A percentile compares a stretch with the other conserved stretches of the same genome.
Conservation (phyloP, 768 basidiomycete genomes). For the Agrocybe pediades region DNA sequence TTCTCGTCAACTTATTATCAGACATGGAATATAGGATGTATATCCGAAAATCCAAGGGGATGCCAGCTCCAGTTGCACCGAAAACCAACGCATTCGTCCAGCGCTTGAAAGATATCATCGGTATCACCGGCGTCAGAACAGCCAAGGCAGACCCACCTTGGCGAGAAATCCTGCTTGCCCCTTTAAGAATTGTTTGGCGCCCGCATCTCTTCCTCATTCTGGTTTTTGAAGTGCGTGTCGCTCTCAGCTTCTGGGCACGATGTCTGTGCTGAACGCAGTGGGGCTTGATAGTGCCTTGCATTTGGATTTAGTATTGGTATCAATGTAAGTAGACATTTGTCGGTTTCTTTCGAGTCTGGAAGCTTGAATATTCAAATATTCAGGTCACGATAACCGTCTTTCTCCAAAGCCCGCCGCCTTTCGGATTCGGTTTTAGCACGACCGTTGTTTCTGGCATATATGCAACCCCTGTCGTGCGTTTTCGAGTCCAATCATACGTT, state of each 20-base stretch:
- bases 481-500: background rate
- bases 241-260: background rate
- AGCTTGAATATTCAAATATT: background rate
- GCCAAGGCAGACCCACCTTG: conserved; percentile 55
- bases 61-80: conserved; percentile 46
- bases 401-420: conserved; percentile 52
- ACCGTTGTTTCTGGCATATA: conserved; percentile 55
- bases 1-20: background rate
- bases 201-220: conserved; percentile 58
- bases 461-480: conserved; percentile 54
- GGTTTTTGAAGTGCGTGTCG: conserved; percentile 47
- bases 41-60: conserved; percentile 50
- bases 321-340: conserved; percentile 38
- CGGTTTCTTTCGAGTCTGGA: background rate
- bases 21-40: conserved; percentile 53
- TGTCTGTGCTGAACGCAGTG: conserved; percentile 13
- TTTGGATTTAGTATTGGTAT: conserved; percentile 71
- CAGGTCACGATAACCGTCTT: conserved; percentile 71
- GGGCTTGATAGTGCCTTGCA: conserved; percentile 37
- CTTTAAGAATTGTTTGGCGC: conserved; percentile 59
- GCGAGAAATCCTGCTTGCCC: conserved; percentile 43
- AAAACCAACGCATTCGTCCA: conserved; percentile 40
- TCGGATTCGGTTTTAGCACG: conserved; percentile 53
- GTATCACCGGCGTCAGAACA: conserved; percentile 63
- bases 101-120: conserved; percentile 61